Evolutionary conservation across 768 basidiomycete species (phyloP), one percentile per base, ranked within the genome.

Genomic region (Mycena kentingensis): DNA sequence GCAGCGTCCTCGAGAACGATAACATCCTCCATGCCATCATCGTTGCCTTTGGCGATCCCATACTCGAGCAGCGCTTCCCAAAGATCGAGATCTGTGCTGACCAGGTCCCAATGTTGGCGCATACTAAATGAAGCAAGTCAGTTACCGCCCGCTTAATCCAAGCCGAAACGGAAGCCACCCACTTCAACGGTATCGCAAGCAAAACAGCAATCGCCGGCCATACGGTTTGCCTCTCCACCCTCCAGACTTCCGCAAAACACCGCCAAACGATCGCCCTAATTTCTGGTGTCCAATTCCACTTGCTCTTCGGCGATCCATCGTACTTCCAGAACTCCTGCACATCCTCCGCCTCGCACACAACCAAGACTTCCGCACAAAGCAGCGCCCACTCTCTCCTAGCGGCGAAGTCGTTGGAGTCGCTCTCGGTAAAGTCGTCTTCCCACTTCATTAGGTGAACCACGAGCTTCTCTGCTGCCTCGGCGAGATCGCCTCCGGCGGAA

Each of bases 141-240:
- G 57, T 58, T 32, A 57, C 28, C 44, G 32, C 26, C 2, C n/a
- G n/a, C n/a, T 21, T 32, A 51, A 26, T 4, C 44, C n/a, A 11
- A 49, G 32, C 36, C 15, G 16, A 59, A 54, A 39, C 26, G 25
- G 59, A 53, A 61, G 46, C 47, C 19, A 76, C 79, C 65, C 63
- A 83, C 84, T 72, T 69, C 59, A 90, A 91, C 5, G 88, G 89
- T 45, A 82, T 73, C 25, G 76, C 76, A 24, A 87, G 72, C 21
- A 89, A 72, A 19, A 78, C 63, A 15, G 78, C 67, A 18, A 77
- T 77, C 13, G 77, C 76, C 53, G 85, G 81, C 83, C 82, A 88
- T 18, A 65, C 68, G 1, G 73, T 73, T 15, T 73, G 71, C 3
- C 58, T 59, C 43, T 76, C 72, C 13, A 71, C 69, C 46, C 65